A percentile compares a stretch with the other conserved stretches of the same genome.
Evolutionary conservation across 176 grass and related monocot genomes (phyloP).

Genomic region (Urochloa ruziziensis): DNA sequence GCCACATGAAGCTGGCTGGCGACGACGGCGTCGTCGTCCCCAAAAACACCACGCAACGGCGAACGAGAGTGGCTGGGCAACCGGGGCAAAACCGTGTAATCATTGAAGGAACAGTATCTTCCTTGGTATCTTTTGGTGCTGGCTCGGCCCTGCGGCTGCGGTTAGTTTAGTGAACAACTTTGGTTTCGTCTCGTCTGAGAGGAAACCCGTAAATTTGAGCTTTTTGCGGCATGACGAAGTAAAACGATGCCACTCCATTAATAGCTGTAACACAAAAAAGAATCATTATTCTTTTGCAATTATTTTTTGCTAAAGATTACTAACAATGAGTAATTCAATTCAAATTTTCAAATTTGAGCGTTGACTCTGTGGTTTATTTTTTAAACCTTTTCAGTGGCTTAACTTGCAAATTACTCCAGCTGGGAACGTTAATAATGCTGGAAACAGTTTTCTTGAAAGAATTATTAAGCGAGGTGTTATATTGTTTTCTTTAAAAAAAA

Average conservation of each 20-base stretch:
- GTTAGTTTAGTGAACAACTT: constrained; percentile 11
- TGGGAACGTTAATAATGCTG: neutral
- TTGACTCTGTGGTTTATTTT: neutral
- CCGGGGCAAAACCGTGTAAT: constrained; percentile 34
- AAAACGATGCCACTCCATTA: neutral
- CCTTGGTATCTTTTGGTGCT: constrained; percentile 17
- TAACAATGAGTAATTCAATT: neutral
- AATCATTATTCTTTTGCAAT: neutral
- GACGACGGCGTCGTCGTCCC: constrained; percentile 40
- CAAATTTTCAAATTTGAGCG: neutral
- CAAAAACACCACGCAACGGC: constrained; percentile 54
- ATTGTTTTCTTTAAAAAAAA: neutral
- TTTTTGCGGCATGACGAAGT: constrained; percentile 22
- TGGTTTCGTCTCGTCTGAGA: constrained; percentile 20
- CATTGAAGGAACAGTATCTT: constrained; percentile 43
- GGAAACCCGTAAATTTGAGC: constrained; percentile 34
- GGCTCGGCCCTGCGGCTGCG: neutral
- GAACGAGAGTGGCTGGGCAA: neutral
- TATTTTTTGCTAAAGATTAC: too few species aligned
- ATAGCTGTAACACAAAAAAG: neutral
- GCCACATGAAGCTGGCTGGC: constrained; percentile 52
- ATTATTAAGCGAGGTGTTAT: neutral
- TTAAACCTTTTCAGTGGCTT: neutral
- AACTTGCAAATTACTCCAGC: neutral
- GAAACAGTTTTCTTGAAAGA: neutral